phyloP scores from a whole-genome alignment of 352 stramenopile species.

The Globisporangium sylvaticum region DNA sequence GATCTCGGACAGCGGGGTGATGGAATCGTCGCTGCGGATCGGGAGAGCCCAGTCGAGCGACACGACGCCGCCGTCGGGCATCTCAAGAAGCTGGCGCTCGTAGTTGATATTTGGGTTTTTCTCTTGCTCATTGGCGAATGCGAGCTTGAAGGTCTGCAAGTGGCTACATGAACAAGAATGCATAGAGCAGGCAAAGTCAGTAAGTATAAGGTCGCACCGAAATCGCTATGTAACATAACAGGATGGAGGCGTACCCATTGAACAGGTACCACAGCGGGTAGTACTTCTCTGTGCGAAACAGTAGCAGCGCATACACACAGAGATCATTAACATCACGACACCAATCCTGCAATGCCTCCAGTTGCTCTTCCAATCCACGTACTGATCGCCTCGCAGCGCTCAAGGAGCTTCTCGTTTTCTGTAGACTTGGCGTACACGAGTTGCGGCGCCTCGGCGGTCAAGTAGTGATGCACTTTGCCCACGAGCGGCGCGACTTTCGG shows the following conservation, averaged over 20 bases:
- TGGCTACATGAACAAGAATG: slow-evolving; percentile 20
- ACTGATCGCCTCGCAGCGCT: slow-evolving; percentile 46
- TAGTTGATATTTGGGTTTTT: slow-evolving; percentile 34
- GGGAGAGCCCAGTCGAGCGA: too few species aligned
- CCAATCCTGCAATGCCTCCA: slow-evolving; percentile 1
- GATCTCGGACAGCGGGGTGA: neutral
- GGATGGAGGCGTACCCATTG: slow-evolving; percentile 29
- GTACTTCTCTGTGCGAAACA: slow-evolving; percentile 31
- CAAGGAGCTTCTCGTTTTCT: slow-evolving; percentile 38
- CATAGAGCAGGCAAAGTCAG: neutral
- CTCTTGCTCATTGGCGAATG: slow-evolving; percentile 29
- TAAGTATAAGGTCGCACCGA: neutral
- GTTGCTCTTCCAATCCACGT: too few species aligned
- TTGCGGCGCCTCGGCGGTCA: slow-evolving; percentile 28
- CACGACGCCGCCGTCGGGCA: slow-evolving; percentile 36
- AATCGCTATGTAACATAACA: too few species aligned
- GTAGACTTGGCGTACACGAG: slow-evolving; percentile 38
- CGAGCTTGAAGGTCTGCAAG: slow-evolving; percentile 53
- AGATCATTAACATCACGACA: neutral
- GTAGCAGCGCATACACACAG: neutral
- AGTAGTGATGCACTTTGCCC: slow-evolving; percentile 21
- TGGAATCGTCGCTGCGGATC: slow-evolving; percentile 1
- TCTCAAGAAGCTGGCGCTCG: slow-evolving; percentile 51
- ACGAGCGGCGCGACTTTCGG: neutral
- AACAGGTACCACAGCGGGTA: slow-evolving; percentile 57